These are phyloP conservation scores for Millerozyma miso DNA, from an alignment of 805 yeast genomes.

Conservation along the genomic window DNA sequence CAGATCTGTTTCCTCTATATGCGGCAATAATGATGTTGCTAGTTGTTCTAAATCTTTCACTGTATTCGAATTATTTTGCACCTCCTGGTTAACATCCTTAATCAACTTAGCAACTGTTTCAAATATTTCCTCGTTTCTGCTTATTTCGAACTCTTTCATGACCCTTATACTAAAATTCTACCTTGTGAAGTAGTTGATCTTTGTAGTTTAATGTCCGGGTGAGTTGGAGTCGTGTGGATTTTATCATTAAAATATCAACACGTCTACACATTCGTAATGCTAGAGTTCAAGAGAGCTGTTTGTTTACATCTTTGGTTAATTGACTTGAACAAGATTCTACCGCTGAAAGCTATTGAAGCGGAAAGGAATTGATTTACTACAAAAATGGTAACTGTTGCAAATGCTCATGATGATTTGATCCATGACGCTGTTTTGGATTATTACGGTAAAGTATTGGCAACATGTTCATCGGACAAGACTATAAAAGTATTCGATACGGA, in stretches of 20 bases:
- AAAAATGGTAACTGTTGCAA: conserved; percentile 73
- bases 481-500: conserved; percentile 90
- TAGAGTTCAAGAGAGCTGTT: too few species aligned
- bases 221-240: not conserved
- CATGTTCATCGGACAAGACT: conserved; percentile 95
- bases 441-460: conserved; percentile 93
- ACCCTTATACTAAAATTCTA: too few species aligned
- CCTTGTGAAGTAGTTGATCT: too few species aligned
- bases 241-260: not conserved
- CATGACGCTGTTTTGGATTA: conserved; percentile 97
- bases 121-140: conserved; percentile 11
- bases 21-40: not conserved
- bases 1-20: not conserved
- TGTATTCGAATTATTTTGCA: not conserved
- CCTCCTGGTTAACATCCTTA: conserved; percentile 1
- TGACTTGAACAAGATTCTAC: too few species aligned
- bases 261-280: not conserved
- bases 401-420: conserved; percentile 88
- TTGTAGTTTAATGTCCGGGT: not conserved
- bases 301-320: not conserved
- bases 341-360: too few species aligned
- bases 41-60: not conserved
- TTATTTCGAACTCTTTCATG: not conserved
- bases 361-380: too few species aligned
- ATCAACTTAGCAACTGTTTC: conserved; percentile 8